Base-by-base conservation (phyloP, 345 rosid species). In the Cardiospermum halicacabum region DNA sequence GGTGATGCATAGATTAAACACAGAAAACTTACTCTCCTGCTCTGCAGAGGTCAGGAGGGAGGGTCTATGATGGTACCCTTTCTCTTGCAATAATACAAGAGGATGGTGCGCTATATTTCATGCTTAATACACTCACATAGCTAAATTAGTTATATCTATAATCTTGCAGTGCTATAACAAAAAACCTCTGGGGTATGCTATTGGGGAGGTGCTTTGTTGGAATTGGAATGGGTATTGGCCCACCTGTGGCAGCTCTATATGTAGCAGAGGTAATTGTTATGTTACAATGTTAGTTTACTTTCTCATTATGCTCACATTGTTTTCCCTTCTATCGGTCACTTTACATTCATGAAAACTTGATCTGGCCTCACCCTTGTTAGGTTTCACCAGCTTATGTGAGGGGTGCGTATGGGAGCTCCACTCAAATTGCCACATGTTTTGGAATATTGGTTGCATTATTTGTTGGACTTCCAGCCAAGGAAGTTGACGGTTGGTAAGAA, bases 181-280 rank as follows among this genome's bases (percentile, higher is more conserved):
- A 78, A 64, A 75, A 72, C 74, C 81, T 86, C 48, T 80, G 89
- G 93, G 93, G 90, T 69, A 93, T 93, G 98, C 97, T 93, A 64
- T 72, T 88, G 13, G 98, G 97, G 59, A 82, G 98, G 78, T 77
- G 89, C 48, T 72, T 89, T 71, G 97, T 93, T 45, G 98, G 98
- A 71, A 93, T 80, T 59, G 96, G 96, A 56, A 88, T 93, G 90
- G 98, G 98, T 64, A 76, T 85, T 77, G 94, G 98, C 12, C 97
- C 96, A 45, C 78, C 96, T 60, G 89, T 88, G 76, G 88, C 97
- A 50, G 84, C 97, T 77, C 96, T 93, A 50, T 93, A 89, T 75
- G 96, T 93, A 56, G 75, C 98, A 73, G 97, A 93, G 97, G 98
- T 93, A 84, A 64, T 27, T 64, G 65, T 53, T 36, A 62, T 53